Percentiles rank a stretch among this genome's conserved stretches.
These are phyloP conservation scores for Teratosphaeria nubilosa DNA, from an alignment of 2,329 filamentous ascomycete genomes.

Conservation along the genomic window DNA sequence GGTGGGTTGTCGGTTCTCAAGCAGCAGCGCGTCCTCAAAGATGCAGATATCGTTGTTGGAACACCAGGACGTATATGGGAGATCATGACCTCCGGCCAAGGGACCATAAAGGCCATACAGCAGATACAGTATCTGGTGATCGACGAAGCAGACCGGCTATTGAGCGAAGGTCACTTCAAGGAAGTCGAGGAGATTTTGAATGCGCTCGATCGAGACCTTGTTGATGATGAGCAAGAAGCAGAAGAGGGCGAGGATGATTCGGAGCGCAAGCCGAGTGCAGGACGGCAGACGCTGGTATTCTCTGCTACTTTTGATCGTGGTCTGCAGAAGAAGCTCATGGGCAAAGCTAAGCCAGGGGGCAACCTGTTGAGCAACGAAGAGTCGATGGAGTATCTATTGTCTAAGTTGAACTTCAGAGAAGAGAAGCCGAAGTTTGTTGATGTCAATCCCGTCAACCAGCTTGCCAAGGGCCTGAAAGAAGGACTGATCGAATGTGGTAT, in stretches of 20 bases:
- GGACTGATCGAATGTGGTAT: constrained; percentile 73
- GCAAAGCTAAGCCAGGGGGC: constrained; percentile 54
- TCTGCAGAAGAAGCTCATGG: constrained; percentile 80
- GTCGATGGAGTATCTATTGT: constrained; percentile 66
- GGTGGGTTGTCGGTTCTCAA: constrained; percentile 92
- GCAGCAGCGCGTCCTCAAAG: constrained; percentile 72
- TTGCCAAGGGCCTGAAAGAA: constrained; percentile 78
- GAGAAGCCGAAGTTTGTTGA: constrained; percentile 84
- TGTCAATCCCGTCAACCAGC: constrained; percentile 77
- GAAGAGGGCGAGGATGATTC: constrained; percentile 6
- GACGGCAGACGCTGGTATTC: constrained; percentile 83
- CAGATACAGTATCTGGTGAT: constrained; percentile 74
- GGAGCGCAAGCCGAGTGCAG: background rate
- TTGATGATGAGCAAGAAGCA: constrained; percentile 35
- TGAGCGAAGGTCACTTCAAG: constrained; percentile 91
- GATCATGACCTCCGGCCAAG: constrained; percentile 66
- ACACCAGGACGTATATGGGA: constrained; percentile 90
- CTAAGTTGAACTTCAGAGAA: constrained; percentile 78
- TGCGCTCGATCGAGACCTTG: constrained; percentile 53
- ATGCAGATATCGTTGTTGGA: constrained; percentile 80
- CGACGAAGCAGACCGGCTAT: constrained; percentile 84
- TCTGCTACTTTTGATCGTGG: constrained; percentile 92
- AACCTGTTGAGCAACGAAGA: constrained; percentile 57
- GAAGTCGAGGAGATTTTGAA: constrained; percentile 82
- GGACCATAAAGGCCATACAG: constrained; percentile 60